phyloP scores from a whole-genome alignment of 2,329 filamentous ascomycete species.

The Diaporthe batatas region DNA sequence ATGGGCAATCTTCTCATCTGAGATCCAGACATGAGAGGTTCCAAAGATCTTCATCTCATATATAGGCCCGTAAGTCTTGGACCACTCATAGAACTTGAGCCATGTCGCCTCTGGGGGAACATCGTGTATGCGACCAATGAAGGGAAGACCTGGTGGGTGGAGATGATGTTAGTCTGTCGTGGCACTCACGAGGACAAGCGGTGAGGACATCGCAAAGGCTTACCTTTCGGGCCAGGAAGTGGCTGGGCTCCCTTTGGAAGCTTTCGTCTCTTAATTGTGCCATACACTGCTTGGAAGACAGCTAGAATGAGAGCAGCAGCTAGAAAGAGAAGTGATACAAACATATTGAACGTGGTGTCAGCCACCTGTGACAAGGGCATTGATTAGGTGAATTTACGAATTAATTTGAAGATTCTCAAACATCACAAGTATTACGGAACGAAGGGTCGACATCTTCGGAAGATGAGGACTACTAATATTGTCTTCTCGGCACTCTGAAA shows the following conservation, averaged over 20 bases:
- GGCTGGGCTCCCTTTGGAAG: slow-evolving; percentile 48
- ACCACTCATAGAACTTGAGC: slow-evolving; percentile 64
- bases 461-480: slow-evolving; percentile 14
- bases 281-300: neutral
- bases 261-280: slow-evolving; percentile 40
- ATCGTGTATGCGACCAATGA: slow-evolving; percentile 61
- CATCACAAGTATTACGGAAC: neutral
- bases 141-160: slow-evolving; percentile 54
- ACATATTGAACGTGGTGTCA: neutral
- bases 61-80: slow-evolving; percentile 60
- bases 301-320: neutral
- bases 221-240: slow-evolving; percentile 50
- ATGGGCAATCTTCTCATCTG: slow-evolving; percentile 59
- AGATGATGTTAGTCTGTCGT: slow-evolving; percentile 37
- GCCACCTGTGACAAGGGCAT: neutral
- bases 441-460: neutral
- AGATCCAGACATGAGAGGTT: slow-evolving; percentile 62
- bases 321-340: neutral
- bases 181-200: neutral
- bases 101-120: slow-evolving; percentile 57
- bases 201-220: neutral
- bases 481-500: neutral
- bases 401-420: neutral
- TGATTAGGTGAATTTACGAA: neutral
- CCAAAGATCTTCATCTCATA: slow-evolving; percentile 62